Base-by-base conservation (phyloP, 2,329 filamentous ascomycete genomes). In the Aspergillus sp. region DNA sequence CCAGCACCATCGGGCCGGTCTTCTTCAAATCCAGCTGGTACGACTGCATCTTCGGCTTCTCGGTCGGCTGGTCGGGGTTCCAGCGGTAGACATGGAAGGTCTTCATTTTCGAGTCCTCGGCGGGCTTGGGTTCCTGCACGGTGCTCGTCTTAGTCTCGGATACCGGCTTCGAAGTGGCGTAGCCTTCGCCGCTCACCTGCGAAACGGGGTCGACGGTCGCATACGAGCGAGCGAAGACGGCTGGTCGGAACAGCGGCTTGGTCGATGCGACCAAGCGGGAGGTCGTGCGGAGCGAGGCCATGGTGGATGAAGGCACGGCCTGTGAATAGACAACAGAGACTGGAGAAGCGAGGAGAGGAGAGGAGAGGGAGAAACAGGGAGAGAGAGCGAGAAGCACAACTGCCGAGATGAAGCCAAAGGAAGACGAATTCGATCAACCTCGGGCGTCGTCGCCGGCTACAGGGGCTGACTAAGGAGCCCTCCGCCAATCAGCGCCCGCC, bases 31-130 rank as follows among this genome's bases (percentile, higher is more conserved):
- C 91, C 55, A 98, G 72, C 22, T 83, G 84, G 69, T 96, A 98
- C 48, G 75, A 77, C 72, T 98, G 86, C 84, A 98, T 94, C 62
- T 72, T 75, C 41, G 91, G 91, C 79, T 98, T 98, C 65, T 84
- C 80, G 55, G 79, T 78, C 37, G 91, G 91, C 59, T 80, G 74
- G 59, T 96, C 91, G 40, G 91, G 91, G 62, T 93, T 93, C 91
- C 91, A 98, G 62, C 91, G 79, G 78, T 98, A 98, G 71, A 98
- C 82, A 66, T 94, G 82, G 77, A 98, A 98, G 32, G 82, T 86
- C 80, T 95, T 96, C 68, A 83, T 78, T 51, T 72, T 74, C 28
- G 77, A 64, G 39, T 72, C 63, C 45, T 70, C 60, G 43, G 64
- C 68, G 33, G 68, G 57, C 52, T 70, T 71, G 35, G 82, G 72